These are phyloP conservation scores for Penicillium antarcticum DNA, from an alignment of 495 filamentous ascomycete genomes.

Conservation along the genomic window DNA sequence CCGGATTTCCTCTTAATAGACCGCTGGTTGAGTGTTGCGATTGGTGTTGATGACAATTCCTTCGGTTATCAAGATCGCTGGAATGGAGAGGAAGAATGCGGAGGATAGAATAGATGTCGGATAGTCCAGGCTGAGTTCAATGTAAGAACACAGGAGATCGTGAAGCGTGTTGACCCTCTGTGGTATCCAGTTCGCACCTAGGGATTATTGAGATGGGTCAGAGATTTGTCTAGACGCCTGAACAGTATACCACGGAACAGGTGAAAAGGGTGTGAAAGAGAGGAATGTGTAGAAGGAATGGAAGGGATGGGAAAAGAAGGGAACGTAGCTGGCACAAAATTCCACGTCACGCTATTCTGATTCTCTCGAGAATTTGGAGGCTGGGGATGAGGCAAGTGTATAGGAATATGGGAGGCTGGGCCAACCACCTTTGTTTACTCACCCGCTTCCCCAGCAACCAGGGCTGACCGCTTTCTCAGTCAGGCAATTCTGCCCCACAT, in stretches of 20 bases:
- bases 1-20: background rate
- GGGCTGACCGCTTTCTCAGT: conserved; percentile 28
- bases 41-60: background rate
- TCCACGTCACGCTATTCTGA: conserved; percentile 28
- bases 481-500: conserved; percentile 8
- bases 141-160: conserved; percentile 2
- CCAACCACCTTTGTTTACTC: conserved; percentile 47
- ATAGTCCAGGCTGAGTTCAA: conserved; percentile 5
- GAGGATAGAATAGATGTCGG: conserved; percentile 4
- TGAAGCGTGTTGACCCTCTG: background rate
- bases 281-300: conserved; percentile 32
- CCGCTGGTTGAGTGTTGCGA: background rate
- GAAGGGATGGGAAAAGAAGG: conserved; percentile 24
- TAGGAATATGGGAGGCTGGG: conserved; percentile 43
- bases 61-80: conserved; percentile 18
- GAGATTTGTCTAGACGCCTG: conserved; percentile 16
- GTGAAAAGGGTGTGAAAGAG: conserved; percentile 19
- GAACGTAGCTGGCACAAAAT: conserved; percentile 34
- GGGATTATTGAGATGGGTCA: conserved; percentile 19
- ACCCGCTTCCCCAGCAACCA: conserved; percentile 38
- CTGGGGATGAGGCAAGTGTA: conserved; percentile 33
- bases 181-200: conserved; percentile 22
- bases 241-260: background rate
- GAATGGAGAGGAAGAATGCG: conserved; percentile 31
- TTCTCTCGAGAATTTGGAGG: conserved; percentile 29